Evolutionary conservation across 140 eudicot species (phyloP).

Genomic region (Stevia rebaudiana): DNA sequence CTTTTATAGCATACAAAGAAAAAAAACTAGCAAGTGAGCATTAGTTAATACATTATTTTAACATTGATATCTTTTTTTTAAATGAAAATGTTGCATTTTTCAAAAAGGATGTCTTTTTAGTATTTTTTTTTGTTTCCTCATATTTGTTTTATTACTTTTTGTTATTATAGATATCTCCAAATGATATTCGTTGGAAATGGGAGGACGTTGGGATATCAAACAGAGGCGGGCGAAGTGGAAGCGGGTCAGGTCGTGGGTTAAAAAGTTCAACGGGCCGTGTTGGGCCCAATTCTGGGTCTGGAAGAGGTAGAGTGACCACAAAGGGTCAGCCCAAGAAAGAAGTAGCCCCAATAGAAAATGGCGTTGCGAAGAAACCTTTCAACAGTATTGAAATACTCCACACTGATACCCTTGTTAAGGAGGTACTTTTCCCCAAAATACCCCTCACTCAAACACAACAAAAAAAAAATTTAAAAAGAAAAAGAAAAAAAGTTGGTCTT

Average conservation of each 20-base stretch:
- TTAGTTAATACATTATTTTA: background rate
- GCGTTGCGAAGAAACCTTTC: constrained; percentile 46
- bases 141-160: background rate
- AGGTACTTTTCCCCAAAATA: constrained; percentile 44
- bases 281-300: constrained; percentile 43
- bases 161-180: constrained; percentile 53
- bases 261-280: constrained; percentile 48
- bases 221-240: constrained; percentile 58
- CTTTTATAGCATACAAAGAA: background rate
- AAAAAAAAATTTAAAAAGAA: background rate
- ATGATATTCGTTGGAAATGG: constrained; percentile 78
- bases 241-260: constrained; percentile 59
- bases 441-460: background rate
- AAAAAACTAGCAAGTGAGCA: background rate
- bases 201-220: constrained; percentile 65
- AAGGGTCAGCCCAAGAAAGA: constrained; percentile 44
- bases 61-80: background rate
- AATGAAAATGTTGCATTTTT: background rate
- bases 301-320: constrained; percentile 58
- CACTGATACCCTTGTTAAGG: constrained; percentile 75
- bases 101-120: background rate
- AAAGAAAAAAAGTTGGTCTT: background rate
- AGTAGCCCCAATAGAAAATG: constrained; percentile 42
- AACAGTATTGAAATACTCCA: constrained; percentile 65
- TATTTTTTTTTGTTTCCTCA: background rate